phyloP scores from a whole-genome alignment of 129 eudicot species.

The sunflower (Helianthus annuus) region DNA sequence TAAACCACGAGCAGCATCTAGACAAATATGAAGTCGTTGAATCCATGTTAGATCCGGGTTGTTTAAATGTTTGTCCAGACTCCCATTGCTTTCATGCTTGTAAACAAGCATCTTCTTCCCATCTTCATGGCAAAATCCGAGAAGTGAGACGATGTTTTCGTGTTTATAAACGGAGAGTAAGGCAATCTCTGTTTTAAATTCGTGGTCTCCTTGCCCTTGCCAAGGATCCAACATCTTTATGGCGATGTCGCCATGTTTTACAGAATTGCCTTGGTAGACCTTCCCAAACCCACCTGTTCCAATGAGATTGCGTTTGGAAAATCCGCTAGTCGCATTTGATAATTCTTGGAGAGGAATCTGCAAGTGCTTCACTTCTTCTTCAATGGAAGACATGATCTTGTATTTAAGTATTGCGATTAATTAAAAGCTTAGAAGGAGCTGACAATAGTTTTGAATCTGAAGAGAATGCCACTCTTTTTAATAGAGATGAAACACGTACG shows the following conservation, averaged over 20 bases:
- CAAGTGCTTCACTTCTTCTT: neutral
- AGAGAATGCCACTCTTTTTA: no score
- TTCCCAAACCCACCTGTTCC: constrained; percentile 38
- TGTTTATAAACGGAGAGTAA: constrained; percentile 36
- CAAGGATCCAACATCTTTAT: constrained; percentile 30
- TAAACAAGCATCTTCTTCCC: constrained; percentile 39
- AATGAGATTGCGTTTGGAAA: neutral
- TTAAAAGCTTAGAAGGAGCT: no score
- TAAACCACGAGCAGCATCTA: constrained; percentile 27
- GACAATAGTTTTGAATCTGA: no score
- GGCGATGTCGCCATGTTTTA: constrained; percentile 30
- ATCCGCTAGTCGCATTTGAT: constrained; percentile 25
- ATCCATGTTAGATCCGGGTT: constrained; percentile 32
- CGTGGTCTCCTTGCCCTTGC: constrained; percentile 31
- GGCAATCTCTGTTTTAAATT: constrained; percentile 31
- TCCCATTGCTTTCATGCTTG: constrained; percentile 31
- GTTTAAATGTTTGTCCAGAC: constrained; percentile 19
- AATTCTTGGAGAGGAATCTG: constrained; percentile 39
- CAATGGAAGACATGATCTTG: constrained; percentile 1
- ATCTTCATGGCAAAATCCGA: constrained; percentile 29
- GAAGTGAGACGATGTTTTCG: constrained; percentile 2
- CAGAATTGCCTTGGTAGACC: constrained; percentile 33
- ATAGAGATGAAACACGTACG: no score
- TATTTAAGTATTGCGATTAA: neutral
- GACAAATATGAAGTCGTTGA: constrained; percentile 25